Evolutionary conservation across 2,329 filamentous ascomycete species (phyloP), one percentile per base, ranked within the genome.

Genomic region (Periconia digitata): DNA sequence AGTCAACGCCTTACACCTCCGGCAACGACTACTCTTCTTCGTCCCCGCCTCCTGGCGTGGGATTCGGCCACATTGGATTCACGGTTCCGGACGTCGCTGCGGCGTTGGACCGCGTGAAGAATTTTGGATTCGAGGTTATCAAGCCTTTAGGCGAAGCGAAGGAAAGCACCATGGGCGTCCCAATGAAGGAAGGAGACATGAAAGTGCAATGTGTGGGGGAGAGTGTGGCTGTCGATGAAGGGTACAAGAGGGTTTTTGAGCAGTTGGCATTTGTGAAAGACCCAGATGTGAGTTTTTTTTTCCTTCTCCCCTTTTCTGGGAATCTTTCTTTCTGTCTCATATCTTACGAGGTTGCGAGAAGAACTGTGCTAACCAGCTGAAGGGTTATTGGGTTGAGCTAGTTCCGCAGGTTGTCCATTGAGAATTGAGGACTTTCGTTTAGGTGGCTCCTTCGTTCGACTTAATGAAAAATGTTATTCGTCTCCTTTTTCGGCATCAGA

Each of bases 1-100:
- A 51, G 13, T 44, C 46, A 0, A 48, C 54, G 6, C 6, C 50
- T 1, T 70, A 70, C 39, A 41, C 42, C 3, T 62, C 49, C 10
- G 67, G 66, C 0, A 69, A 70, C 41, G 60, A 64, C 17, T 63
- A 65, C 42, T 36, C 15, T 1, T 41, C 34, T 3, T 40, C 35
- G 3, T 40, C 34, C 3, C 40, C 35, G 3, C 42, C 43, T 1
- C 40, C 46, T 1, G 51, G 59, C 6, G 39, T 67, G 4, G 66
- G 66, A 4, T 69, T 71, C 34, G 66, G 67, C 1, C 67, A 71
- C 41, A 47, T 71, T n/a, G 66, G 67, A 0, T 69, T 71, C 45
- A 69, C 64, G 8, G 63, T 71, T 0, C 66, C 66, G 1, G 53
- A 70, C 56, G 66, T 70, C 1, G 49, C 37, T 7, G 53, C 43